Base-by-base conservation (phyloP, 148 eudicot genomes). In the Rhododendron molle region DNA sequence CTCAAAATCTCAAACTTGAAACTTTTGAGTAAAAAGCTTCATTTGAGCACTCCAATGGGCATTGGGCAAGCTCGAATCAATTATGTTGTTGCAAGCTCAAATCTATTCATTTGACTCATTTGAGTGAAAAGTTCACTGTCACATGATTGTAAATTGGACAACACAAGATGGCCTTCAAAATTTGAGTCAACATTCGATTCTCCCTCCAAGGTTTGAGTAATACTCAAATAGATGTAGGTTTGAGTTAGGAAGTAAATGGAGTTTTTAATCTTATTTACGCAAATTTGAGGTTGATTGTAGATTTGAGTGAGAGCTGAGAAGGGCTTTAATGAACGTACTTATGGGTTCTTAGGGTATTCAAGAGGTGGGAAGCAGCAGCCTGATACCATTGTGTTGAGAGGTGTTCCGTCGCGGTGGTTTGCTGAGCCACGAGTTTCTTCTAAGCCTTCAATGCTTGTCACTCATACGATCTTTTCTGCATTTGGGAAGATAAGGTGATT, bases 331-430 rank as follows among this genome's bases (percentile, higher is more conserved):
- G 60, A 4, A 54, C 23, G 21, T 54, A 18, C 60, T 54, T 54
- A 54, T 54, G 60, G 21, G 21, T 54, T 54, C 21, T 54, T 18
- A 94, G 98, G 96, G 43, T 85, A 87, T 89, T 85, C 91, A 62
- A 94, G 95, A 89, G 87, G 88, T 84, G 90, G 78, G 76, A 93
- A 83, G 89, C 90, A 90, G 80, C 94, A 91, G 80, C 97, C 98
- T 40, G 97, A 96, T 91, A 94, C 98, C 28, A 88, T 96, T 87
- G 90, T 94, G 77, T 20, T 96, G 85, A 96, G 90, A 89, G 96
- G 98, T 85, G 86, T 96, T 89, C 98, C 98, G 3, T 94, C 98
- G 46, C 88, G 98, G 76, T 96, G 98, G 98, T 96, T 96, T 90
- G 97, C 95, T 16, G 98, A 96, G 92, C 90, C 98, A 12, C 92